phyloP scores from a whole-genome alignment of 2,329 filamentous ascomycete genomes.

The Claviceps sorghi region DNA sequence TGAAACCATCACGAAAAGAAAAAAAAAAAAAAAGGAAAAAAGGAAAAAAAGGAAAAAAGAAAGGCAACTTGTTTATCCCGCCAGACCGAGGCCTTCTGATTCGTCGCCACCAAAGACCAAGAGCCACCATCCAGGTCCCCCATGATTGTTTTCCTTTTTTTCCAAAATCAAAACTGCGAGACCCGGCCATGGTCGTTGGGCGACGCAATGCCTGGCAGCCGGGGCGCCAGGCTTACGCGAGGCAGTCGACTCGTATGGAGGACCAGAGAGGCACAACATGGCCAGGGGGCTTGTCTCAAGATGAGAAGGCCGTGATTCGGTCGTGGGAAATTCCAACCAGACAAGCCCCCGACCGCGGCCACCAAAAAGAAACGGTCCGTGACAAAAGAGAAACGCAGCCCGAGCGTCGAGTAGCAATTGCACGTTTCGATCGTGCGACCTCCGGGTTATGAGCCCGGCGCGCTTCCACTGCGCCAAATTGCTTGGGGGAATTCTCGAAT shows the following conservation, averaged over 20 bases:
- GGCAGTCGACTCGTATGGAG: too few species aligned
- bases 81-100: not conserved
- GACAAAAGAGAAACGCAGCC: not conserved
- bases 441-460: conserved; percentile 4
- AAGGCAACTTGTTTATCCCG: not conserved
- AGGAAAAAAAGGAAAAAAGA: not conserved
- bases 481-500: not conserved
- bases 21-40: not conserved
- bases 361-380: not conserved
- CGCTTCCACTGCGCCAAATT: conserved; percentile 4
- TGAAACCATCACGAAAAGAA: too few species aligned
- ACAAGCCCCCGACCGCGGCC: too few species aligned
- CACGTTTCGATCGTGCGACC: conserved; percentile 3
- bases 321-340: too few species aligned
- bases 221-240: too few species aligned
- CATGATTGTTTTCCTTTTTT: too few species aligned
- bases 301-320: too few species aligned
- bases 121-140: not conserved
- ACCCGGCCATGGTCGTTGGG: too few species aligned
- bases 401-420: not conserved
- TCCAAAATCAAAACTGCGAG: too few species aligned
- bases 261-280: too few species aligned
- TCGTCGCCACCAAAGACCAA: not conserved
- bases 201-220: too few species aligned
- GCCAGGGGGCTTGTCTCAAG: too few species aligned